Base-by-base conservation (phyloP, 2,329 filamentous ascomycete genomes). In the Elsinoe arachidis region DNA sequence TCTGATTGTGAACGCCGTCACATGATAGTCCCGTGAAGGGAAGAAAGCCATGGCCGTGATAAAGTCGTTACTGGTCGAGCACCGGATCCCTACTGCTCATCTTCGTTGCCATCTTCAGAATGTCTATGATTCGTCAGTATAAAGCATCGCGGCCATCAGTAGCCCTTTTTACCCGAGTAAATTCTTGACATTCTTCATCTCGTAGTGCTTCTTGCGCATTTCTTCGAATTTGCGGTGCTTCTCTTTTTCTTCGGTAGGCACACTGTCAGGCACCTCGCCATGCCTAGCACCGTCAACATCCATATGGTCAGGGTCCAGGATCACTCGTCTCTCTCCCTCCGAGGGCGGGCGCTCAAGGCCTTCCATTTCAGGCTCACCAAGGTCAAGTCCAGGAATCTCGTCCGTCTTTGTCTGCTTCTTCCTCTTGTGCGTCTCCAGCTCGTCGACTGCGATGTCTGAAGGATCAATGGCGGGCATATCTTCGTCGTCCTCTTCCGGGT, bases 191-290 rank as follows among this genome's bases (percentile, higher is more conserved):
- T 93, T 87, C 75, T 83, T 90, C 93, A 99, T 99, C 79, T 99
- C 93, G 73, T 99, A 99, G 73, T 99, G 93, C 77, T 85, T 92
- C 84, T 93, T 96, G 68, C 93, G 83, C 77, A 90, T 80, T 74
- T 88, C 80, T 75, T 96, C 91, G 71, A 99, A 99, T 69, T 87
- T 84, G 68, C 81, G 83, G 73, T 99, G 93, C 78, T 97, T 96
- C 76, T 93, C 90, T 61, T 78, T 78, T 70, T 95, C 91, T 71
- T 96, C 90, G 41, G 74, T 70, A 4, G 74, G 73, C 65, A 76
- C 73, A 53, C 73, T 68, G 17, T 67, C 80, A 44, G 83, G 80
- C 56, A 80, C 80, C 65, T 84, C 76, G 69, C 82, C 80, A 72
- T 82, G 78, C 63, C 78, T 78, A 69, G 75, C 76, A 58, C 73